These are phyloP conservation scores for Sporobolomyces phaffii DNA, from an alignment of 768 basidiomycete species.

Conservation along the genomic window DNA sequence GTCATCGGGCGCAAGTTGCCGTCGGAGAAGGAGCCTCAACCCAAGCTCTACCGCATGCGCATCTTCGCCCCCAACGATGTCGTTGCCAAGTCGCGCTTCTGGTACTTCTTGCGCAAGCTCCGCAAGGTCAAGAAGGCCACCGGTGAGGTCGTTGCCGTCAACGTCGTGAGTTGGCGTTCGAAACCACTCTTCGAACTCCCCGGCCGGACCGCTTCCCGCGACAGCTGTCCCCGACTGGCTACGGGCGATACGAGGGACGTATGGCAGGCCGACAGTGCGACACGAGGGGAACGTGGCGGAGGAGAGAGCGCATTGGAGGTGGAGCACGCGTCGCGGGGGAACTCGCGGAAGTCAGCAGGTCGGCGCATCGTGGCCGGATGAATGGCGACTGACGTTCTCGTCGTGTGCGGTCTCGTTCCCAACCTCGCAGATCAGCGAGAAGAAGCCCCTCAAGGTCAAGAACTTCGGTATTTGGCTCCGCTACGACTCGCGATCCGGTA, in stretches of 20 bases:
- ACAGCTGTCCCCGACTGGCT: too few relatives aligned
- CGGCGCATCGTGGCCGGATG: too few relatives aligned
- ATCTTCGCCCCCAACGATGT: slow-evolving; percentile 98
- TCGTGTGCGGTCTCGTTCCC: too few relatives aligned
- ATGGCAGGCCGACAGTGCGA: too few relatives aligned
- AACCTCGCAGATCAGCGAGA: slow-evolving; percentile 75
- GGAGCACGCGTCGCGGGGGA: too few relatives aligned
- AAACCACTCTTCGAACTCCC: too few relatives aligned
- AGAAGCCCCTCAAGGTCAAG: slow-evolving; percentile 96
- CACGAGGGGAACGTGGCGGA: too few relatives aligned
- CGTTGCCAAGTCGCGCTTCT: slow-evolving; percentile 98
- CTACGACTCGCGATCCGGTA: slow-evolving; percentile 98
- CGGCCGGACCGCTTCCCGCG: too few relatives aligned
- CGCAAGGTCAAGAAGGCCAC: slow-evolving; percentile 99
- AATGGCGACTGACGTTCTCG: background rate
- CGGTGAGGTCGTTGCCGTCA: slow-evolving; percentile 98
- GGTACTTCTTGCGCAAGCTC: slow-evolving; percentile 97
- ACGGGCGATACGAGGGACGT: too few relatives aligned
- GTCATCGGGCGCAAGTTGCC: slow-evolving; percentile 96
- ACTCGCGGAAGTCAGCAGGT: too few relatives aligned
- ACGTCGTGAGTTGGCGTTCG: slow-evolving; percentile 69
- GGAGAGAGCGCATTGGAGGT: too few relatives aligned
- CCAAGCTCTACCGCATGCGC: slow-evolving; percentile 99
- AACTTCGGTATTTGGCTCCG: slow-evolving; percentile 99
- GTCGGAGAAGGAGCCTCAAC: slow-evolving; percentile 82